phyloP scores from a whole-genome alignment of 192 early-diverging fungal genomes.

The Umbelopsis ramanniana region DNA sequence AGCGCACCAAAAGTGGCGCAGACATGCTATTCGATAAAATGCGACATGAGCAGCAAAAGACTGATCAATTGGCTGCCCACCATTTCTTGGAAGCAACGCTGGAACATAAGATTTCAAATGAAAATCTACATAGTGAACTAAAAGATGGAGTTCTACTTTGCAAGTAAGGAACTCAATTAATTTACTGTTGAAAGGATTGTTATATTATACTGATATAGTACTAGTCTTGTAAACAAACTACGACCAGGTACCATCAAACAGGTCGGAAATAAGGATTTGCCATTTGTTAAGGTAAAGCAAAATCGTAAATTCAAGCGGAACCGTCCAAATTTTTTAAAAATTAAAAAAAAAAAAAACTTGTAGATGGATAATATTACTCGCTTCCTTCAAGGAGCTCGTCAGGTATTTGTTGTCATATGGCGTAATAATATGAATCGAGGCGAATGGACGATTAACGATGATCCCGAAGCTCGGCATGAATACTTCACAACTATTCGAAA shows the following conservation, averaged over 20 bases:
- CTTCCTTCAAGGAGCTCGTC: conserved; percentile 71
- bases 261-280: conserved; percentile 70
- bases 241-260: conserved; percentile 72
- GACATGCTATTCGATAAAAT: conserved; percentile 34
- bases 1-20: conserved; percentile 32
- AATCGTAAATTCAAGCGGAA: too few species aligned
- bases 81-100: conserved; percentile 23
- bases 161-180: conserved; percentile 49
- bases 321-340: neutral
- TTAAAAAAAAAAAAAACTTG: neutral
- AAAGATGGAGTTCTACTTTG: conserved; percentile 82
- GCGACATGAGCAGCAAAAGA: conserved; percentile 29
- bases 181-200: conserved; percentile 6
- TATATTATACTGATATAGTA: neutral
- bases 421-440: neutral
- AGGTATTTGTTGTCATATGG: conserved; percentile 42
- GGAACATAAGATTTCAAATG: conserved; percentile 42
- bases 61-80: conserved; percentile 24
- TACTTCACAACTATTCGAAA: conserved; percentile 78
- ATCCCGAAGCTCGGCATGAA: conserved; percentile 65
- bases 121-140: conserved; percentile 62
- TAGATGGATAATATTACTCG: conserved; percentile 87
- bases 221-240: conserved; percentile 76
- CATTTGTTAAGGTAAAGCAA: conserved; percentile 69
- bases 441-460: neutral